phyloP scores from a whole-genome alignment of 2,329 filamentous ascomycete genomes.

The Didymella pomorum region DNA sequence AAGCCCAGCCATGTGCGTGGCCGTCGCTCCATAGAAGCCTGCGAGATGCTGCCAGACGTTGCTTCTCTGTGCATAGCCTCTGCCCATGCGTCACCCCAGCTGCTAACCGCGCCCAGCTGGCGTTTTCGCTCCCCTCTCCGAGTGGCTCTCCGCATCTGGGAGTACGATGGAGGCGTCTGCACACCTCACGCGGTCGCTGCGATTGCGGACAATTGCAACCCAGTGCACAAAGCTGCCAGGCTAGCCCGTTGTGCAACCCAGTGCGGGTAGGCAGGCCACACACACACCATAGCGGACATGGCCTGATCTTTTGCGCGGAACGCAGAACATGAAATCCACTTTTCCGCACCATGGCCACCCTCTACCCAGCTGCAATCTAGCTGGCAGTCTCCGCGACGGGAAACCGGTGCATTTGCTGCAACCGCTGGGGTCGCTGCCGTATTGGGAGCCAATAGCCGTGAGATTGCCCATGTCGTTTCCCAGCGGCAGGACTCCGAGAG shows the following conservation, averaged over 20 bases:
- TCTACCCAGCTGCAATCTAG: constrained; percentile 18
- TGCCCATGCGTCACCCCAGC: constrained; percentile 11
- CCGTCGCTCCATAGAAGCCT: not conserved
- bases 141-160: not conserved
- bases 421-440: constrained; percentile 6
- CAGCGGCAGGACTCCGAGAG: constrained; percentile 3
- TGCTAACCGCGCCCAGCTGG: not conserved
- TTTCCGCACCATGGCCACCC: constrained; percentile 6
- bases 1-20: constrained; percentile 18
- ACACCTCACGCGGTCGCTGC: constrained; percentile 12
- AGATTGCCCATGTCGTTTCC: constrained; percentile 4
- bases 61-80: constrained; percentile 7
- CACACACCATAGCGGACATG: constrained; percentile 29
- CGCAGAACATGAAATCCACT: constrained; percentile 14
- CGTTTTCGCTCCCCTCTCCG: not conserved
- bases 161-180: constrained; percentile 8
- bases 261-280: constrained; percentile 22
- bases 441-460: constrained; percentile 18
- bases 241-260: constrained; percentile 26
- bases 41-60: constrained; percentile 5
- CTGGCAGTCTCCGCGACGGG: constrained; percentile 13
- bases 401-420: constrained; percentile 10
- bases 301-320: constrained; percentile 25
- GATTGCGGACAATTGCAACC: constrained; percentile 6
- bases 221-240: constrained; percentile 13